Evolutionary conservation across 805 yeast genomes (phyloP).

Genomic region (Zygosaccharomyces lentus): DNA sequence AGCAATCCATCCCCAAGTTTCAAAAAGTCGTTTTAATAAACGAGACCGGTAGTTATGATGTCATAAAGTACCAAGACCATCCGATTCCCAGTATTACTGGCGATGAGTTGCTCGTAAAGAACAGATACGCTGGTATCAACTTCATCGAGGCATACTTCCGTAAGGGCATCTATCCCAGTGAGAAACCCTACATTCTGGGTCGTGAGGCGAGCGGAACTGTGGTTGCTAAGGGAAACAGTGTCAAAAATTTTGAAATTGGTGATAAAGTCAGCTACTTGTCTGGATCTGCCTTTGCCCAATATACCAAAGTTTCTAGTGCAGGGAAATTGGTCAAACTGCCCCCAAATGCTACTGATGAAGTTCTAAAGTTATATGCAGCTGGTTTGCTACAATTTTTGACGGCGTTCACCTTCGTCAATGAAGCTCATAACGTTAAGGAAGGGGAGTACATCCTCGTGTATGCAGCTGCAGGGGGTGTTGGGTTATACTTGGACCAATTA

Average conservation of each 20-base stretch:
- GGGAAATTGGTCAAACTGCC: constrained; percentile 47
- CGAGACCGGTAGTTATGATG: constrained; percentile 56
- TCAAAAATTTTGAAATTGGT: constrained; percentile 54
- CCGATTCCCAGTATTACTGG: constrained; percentile 55
- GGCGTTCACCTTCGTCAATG: constrained; percentile 63
- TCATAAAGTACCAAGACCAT: constrained; percentile 51
- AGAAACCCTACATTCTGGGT: constrained; percentile 63
- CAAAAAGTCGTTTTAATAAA: constrained; percentile 55
- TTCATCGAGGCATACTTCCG: constrained; percentile 82
- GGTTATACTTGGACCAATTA: constrained; percentile 65
- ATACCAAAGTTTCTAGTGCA: constrained; percentile 45
- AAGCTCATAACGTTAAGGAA: constrained; percentile 60
- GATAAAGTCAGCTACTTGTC: constrained; percentile 63
- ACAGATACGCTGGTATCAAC: constrained; percentile 74
- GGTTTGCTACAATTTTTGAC: constrained; percentile 71
- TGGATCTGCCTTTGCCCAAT: constrained; percentile 65
- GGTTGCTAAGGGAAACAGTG: constrained; percentile 58
- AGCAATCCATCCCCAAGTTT: constrained; percentile 43
- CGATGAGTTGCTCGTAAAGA: constrained; percentile 64
- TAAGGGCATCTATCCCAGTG: constrained; percentile 64
- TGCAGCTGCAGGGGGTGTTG: constrained; percentile 97
- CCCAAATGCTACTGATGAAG: constrained; percentile 43
- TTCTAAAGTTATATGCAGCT: constrained; percentile 55
- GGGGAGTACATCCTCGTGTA: constrained; percentile 74
- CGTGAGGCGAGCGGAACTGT: constrained; percentile 71